These are phyloP conservation scores for Globisporangium polare DNA, from an alignment of 352 stramenopile species.

Conservation along the genomic window DNA sequence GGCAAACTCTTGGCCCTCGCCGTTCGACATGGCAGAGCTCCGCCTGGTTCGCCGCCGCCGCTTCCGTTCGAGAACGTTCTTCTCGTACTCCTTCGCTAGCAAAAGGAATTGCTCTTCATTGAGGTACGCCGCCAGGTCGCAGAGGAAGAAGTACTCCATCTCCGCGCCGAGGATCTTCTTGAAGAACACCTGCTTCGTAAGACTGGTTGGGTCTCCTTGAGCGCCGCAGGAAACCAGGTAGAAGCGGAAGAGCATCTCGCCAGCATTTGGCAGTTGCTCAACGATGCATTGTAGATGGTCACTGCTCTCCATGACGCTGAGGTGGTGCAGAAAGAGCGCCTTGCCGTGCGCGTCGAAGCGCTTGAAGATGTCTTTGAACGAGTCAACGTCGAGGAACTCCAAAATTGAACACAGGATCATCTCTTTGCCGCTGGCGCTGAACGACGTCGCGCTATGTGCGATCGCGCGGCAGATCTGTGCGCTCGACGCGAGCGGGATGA, in stretches of 20 bases:
- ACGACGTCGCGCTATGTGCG: slow-evolving; percentile 35
- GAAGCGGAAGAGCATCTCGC: slow-evolving; percentile 58
- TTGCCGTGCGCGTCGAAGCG: slow-evolving; percentile 57
- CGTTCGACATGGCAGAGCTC: slow-evolving; percentile 7
- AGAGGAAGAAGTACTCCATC: slow-evolving; percentile 74
- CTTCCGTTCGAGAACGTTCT: slow-evolving; percentile 33
- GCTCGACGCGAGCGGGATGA: slow-evolving; percentile 52
- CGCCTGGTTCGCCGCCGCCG: slow-evolving; percentile 11
- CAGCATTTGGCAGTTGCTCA: slow-evolving; percentile 45
- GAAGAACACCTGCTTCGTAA: slow-evolving; percentile 55
- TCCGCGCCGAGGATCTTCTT: slow-evolving; percentile 46
- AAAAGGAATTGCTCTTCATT: slow-evolving; percentile 65
- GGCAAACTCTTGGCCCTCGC: slow-evolving; percentile 14
- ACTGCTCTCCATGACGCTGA: slow-evolving; percentile 48
- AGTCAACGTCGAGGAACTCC: slow-evolving; percentile 56
- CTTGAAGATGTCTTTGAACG: slow-evolving; percentile 65
- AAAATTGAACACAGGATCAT: slow-evolving; percentile 73
- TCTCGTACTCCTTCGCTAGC: slow-evolving; percentile 62
- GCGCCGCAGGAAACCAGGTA: slow-evolving; percentile 46
- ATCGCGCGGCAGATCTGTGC: slow-evolving; percentile 75
- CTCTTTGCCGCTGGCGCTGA: slow-evolving; percentile 68
- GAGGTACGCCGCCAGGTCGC: slow-evolving; percentile 49
- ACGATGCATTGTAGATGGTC: slow-evolving; percentile 55
- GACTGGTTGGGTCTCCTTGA: slow-evolving; percentile 16
- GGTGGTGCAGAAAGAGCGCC: slow-evolving; percentile 54